Evolutionary conservation across 169 alveolate species (phyloP).

Genomic region (Eimeria tenella): DNA sequence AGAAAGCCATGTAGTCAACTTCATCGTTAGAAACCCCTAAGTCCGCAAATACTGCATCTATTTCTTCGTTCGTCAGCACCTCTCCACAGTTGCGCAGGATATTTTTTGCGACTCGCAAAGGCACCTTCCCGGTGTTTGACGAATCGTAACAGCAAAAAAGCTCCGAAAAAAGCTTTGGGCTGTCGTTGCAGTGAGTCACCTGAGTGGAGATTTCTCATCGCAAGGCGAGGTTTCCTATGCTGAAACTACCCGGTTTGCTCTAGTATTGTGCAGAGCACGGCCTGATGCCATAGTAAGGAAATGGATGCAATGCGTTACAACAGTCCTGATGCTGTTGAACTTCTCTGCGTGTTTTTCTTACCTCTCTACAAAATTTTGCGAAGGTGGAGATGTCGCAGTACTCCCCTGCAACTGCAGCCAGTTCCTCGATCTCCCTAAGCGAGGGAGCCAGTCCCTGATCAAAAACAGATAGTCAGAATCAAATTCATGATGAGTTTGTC

Average conservation of each 20-base stretch:
- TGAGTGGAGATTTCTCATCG: neutral
- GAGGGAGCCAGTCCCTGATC: slow-evolving; percentile 69
- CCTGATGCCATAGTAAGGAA: too few species aligned
- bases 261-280: neutral
- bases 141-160: slow-evolving; percentile 61
- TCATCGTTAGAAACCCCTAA: slow-evolving; percentile 44
- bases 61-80: slow-evolving; percentile 27
- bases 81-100: slow-evolving; percentile 66
- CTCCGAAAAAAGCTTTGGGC: slow-evolving; percentile 61
- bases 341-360: neutral
- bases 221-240: neutral
- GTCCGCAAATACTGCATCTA: slow-evolving; percentile 13
- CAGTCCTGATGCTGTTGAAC: neutral
- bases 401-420: slow-evolving; percentile 49
- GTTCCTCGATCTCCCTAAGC: slow-evolving; percentile 53
- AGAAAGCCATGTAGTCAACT: slow-evolving; percentile 45
- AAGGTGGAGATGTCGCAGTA: slow-evolving; percentile 66
- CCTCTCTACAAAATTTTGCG: slow-evolving; percentile 64
- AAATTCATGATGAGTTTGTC: too few species aligned
- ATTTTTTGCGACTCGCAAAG: slow-evolving; percentile 54
- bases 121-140: slow-evolving; percentile 47
- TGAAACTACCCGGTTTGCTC: neutral
- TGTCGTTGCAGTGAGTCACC: slow-evolving; percentile 64
- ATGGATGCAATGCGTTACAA: too few species aligned
- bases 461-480: neutral